Base-by-base conservation (phyloP, 2,329 filamentous ascomycete species). In the Tolypocladium pustulatum region DNA sequence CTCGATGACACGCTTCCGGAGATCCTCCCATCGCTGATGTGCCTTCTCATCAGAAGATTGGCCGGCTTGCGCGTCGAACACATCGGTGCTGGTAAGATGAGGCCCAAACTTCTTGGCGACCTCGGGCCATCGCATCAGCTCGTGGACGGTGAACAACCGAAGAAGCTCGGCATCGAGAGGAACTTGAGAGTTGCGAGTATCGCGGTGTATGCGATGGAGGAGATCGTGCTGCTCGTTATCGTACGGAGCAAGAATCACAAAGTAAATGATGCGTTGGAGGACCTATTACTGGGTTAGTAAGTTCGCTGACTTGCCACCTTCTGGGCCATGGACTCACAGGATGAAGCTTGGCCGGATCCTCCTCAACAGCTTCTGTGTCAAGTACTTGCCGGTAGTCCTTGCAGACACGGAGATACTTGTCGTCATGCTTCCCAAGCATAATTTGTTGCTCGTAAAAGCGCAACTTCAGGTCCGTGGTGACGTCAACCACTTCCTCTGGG, bases 161-260 rank as follows among this genome's bases (percentile, higher is more conserved):
- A 99, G 82, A 10, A 99, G 84, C 68, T 92, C 86, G 36, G 90
- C 88, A 64, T 97, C 93, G 58, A 86, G 81, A 4, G 90, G 77
- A 3, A 97, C 85, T 71, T 88, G 83, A 13, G 85, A 76, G 72
- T 92, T 92, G 63, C 94, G 89, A 9, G 87, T 77, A 73, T 99
- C 94, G 72, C 87, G 84, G 72, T 91, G 85, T 66, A 99, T 89
- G 68, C 94, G 90, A 77, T 99, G 92, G 61, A 99, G 86, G 58
- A 99, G 88, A 67, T 99, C 94, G 66, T 93, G 94, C 73, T 99
- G 94, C 74, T 99, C 94, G 75, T 99, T 99, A 78, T 99, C 93
- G 75, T 97, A 91, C 9, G 94, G 92, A 9, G 94, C 90, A 56
- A 99, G 88, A 65, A 97, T 94, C 72, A 96, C 86, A 75, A 96